Conservation (phyloP, 2,329 filamentous ascomycete genomes). For the Trichophyton benhamiae region DNA sequence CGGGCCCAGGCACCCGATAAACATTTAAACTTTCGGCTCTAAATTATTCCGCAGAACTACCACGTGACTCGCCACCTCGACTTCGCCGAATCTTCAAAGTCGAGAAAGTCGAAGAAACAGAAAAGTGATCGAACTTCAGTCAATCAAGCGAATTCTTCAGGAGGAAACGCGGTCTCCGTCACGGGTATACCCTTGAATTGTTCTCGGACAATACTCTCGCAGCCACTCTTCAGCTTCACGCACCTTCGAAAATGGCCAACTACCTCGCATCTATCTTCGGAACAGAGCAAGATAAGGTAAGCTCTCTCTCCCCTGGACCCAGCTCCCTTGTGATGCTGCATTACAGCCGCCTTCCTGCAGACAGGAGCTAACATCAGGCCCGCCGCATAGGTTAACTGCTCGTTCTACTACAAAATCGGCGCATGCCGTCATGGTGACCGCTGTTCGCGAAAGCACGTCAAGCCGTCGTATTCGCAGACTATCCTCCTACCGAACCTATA, state of each 20-base stretch:
- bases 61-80: neutral
- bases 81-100: neutral
- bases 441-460: slow-evolving; percentile 97
- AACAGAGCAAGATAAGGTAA: slow-evolving; percentile 86
- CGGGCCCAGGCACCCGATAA: neutral
- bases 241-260: slow-evolving; percentile 61
- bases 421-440: slow-evolving; percentile 97
- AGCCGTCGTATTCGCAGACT: slow-evolving; percentile 94
- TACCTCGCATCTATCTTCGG: slow-evolving; percentile 99
- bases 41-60: neutral
- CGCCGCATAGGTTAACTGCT: slow-evolving; percentile 64
- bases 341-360: neutral
- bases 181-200: neutral
- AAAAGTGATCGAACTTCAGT: neutral
- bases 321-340: neutral
- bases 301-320: neutral
- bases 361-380: slow-evolving; percentile 13
- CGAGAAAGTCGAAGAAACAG: neutral
- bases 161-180: neutral
- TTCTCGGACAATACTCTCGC: no score
- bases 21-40: neutral
- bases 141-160: neutral
- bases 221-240: neutral
- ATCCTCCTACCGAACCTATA: slow-evolving; percentile 97
- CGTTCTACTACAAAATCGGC: slow-evolving; percentile 99